Conservation (phyloP, 2,329 filamentous ascomycete genomes). For the Colletotrichum endophyticum region DNA sequence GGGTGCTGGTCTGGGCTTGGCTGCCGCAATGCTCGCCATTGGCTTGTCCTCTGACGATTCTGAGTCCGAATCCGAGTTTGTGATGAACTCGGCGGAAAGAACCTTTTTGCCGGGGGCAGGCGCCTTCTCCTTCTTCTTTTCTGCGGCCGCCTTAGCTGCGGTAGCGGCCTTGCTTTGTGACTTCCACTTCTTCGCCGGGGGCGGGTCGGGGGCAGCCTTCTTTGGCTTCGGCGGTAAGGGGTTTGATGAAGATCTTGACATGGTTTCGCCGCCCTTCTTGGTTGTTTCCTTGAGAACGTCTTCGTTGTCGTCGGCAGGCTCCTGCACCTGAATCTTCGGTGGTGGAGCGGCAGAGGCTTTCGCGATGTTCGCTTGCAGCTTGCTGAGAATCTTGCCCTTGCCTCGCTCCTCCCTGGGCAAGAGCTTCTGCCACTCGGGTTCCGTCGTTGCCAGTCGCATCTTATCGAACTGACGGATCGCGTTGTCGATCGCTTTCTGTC, state of each 20-base stretch:
- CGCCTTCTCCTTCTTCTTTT: constrained; percentile 45
- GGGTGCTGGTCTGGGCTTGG: constrained; percentile 31
- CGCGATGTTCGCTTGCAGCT: constrained; percentile 63
- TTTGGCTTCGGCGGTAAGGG: constrained; percentile 58
- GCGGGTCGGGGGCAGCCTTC: constrained; percentile 52
- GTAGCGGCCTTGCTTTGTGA: constrained; percentile 33
- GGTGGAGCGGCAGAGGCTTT: constrained; percentile 48
- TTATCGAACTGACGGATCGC: constrained; percentile 66
- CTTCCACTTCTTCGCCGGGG: constrained; percentile 61
- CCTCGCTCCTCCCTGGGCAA: constrained; percentile 62
- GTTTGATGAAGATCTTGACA: constrained; percentile 57
- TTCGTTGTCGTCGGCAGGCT: constrained; percentile 48
- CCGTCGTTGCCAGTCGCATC: constrained; percentile 58
- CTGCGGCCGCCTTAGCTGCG: constrained; percentile 41
- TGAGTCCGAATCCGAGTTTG: constrained; percentile 62
- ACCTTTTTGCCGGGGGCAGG: constrained; percentile 42
- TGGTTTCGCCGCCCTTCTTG: constrained; percentile 44
- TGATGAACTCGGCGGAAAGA: constrained; percentile 61
- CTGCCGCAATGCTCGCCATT: constrained; percentile 37
- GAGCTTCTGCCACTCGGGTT: constrained; percentile 67
- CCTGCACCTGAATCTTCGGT: constrained; percentile 56
- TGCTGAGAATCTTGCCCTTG: constrained; percentile 65
- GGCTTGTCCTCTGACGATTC: constrained; percentile 58
- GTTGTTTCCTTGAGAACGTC: constrained; percentile 28
- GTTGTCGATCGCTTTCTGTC: constrained; percentile 66